phyloP scores from a whole-genome alignment of 495 filamentous ascomycete species.

The Geopyxis carbonaria region DNA sequence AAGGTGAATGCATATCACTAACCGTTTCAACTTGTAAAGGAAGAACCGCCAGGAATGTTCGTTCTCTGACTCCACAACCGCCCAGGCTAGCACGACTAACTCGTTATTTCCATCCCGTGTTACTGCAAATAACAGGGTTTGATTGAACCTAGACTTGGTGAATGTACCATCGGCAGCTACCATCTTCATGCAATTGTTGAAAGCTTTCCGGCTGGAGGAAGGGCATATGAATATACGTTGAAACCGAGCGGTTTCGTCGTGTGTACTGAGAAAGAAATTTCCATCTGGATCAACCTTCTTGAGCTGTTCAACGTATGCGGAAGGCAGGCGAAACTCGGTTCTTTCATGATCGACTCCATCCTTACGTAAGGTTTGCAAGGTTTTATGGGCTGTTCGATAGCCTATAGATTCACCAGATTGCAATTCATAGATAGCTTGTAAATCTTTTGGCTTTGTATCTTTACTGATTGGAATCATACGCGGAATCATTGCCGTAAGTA shows the following conservation, averaged over 20 bases:
- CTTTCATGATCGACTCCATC: not conserved
- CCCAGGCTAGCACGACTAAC: constrained; percentile 9
- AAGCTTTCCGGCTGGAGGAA: not conserved
- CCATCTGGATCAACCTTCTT: not conserved
- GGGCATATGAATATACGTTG: constrained; percentile 9
- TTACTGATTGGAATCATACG: not conserved
- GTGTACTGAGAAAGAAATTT: not conserved
- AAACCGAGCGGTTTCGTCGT: not conserved
- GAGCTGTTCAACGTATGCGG: not conserved
- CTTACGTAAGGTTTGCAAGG: not conserved
- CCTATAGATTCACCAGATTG: not conserved
- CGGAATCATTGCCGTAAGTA: no score
- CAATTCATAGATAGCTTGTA: not conserved
- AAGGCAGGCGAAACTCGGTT: not conserved
- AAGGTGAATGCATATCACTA: not conserved
- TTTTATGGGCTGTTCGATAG: constrained; percentile 1
- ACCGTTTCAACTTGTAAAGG: constrained; percentile 2
- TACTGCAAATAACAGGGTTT: constrained; percentile 10
- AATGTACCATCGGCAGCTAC: constrained; percentile 12
- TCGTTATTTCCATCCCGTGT: constrained; percentile 10
- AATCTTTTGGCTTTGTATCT: not conserved
- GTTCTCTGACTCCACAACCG: constrained; percentile 15
- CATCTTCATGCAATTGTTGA: constrained; percentile 2
- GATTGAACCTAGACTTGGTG: constrained; percentile 7
- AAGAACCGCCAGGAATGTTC: constrained; percentile 10